phyloP scores from a whole-genome alignment of 495 filamentous ascomycete species.

The Aspergillus cavernicola region DNA sequence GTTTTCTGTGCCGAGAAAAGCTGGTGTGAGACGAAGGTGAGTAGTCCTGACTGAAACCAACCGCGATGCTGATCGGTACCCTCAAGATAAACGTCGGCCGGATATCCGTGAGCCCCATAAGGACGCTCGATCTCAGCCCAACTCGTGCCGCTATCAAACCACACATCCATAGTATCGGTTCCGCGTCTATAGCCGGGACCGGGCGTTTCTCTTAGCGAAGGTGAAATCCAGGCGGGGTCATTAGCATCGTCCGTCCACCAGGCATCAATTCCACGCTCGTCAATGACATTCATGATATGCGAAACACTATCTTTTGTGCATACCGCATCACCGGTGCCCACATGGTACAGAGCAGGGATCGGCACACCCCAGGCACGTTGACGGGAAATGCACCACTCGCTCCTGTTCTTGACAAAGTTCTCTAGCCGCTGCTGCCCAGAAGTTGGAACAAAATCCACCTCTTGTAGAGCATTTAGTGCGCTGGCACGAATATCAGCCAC shows the following conservation, averaged over 20 bases:
- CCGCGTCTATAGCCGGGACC: constrained; percentile 60
- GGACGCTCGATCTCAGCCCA: constrained; percentile 63
- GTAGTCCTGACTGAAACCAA: constrained; percentile 99
- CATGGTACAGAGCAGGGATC: constrained; percentile 84
- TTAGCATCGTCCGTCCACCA: constrained; percentile 86
- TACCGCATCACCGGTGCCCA: constrained; percentile 60
- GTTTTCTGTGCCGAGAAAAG: constrained; percentile 36
- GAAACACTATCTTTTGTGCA: constrained; percentile 74
- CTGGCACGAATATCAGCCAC: constrained; percentile 72
- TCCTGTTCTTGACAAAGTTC: constrained; percentile 80
- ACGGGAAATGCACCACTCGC: constrained; percentile 98
- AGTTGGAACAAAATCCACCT: constrained; percentile 75
- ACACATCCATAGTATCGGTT: constrained; percentile 98
- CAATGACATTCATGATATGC: constrained; percentile 78
- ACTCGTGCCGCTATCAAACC: constrained; percentile 97
- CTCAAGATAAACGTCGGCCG: constrained; percentile 88
- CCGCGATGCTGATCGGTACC: constrained; percentile 94
- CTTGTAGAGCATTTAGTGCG: constrained; percentile 62
- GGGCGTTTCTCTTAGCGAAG: constrained; percentile 43
- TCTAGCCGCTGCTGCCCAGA: constrained; percentile 67
- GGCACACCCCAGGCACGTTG: constrained; percentile 96
- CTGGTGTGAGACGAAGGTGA: constrained; percentile 71
- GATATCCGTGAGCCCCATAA: constrained; percentile 45
- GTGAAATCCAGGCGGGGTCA: constrained; percentile 70
- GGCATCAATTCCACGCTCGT: constrained; percentile 74